Evolutionary conservation across 2,329 filamentous ascomycete genomes (phyloP).

Genomic region (Pochonia chlamydosporia): DNA sequence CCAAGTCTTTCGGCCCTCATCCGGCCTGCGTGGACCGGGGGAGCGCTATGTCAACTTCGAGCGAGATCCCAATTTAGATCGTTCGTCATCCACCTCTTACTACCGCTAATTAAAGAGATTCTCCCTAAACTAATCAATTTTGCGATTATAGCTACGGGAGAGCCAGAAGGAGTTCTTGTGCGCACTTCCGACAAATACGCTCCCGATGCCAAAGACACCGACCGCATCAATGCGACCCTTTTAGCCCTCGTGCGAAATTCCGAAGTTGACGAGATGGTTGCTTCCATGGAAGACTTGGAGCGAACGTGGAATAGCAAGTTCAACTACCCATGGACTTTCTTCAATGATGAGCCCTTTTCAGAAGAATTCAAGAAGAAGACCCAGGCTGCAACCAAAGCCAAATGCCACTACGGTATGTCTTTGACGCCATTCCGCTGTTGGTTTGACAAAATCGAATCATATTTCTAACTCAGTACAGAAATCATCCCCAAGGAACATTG

Average conservation of each 20-base stretch:
- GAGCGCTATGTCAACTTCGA: constrained; percentile 53
- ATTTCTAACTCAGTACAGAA: constrained; percentile 46
- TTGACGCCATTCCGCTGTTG: no score
- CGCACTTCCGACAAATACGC: constrained; percentile 73
- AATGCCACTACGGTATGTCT: constrained; percentile 72
- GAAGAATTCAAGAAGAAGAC: constrained; percentile 89
- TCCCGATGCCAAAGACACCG: constrained; percentile 66
- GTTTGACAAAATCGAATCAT: no score
- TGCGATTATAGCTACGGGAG: constrained; percentile 60
- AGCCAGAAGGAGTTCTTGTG: constrained; percentile 72
- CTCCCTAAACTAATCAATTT: constrained; percentile 12
- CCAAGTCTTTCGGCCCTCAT: constrained; percentile 60
- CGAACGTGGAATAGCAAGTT: constrained; percentile 97
- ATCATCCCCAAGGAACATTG: constrained; percentile 92
- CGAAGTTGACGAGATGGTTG: constrained; percentile 77
- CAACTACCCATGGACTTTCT: constrained; percentile 99
- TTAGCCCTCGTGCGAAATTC: constrained; percentile 88
- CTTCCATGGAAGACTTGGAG: constrained; percentile 87
- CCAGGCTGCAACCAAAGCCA: constrained; percentile 75
- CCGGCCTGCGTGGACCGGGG: constrained; percentile 35
- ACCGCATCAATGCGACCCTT: constrained; percentile 88
- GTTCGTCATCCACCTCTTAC: constrained; percentile 48
- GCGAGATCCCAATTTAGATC: constrained; percentile 79
- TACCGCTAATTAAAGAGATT: background rate
- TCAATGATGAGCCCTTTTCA: constrained; percentile 92